Percentiles rank a stretch among this genome's conserved stretches.
These are phyloP conservation scores for Paramecium biaurelia DNA, from an alignment of 73 alveolate genomes.

Conservation along the genomic window DNA sequence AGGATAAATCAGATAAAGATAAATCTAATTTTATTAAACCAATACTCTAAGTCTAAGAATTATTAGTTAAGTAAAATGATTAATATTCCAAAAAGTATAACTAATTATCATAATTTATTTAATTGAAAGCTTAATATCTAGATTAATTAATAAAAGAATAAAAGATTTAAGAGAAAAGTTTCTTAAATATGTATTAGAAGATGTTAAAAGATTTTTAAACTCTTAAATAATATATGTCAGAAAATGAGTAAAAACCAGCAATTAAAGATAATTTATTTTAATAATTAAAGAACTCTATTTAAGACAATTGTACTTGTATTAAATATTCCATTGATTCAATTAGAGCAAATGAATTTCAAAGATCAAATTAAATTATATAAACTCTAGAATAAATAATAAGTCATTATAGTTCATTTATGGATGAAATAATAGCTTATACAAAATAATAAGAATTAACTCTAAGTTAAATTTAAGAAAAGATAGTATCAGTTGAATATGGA, in stretches of 20 bases:
- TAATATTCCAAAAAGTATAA: not conserved
- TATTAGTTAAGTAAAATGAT: not conserved
- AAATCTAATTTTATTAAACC: not conserved
- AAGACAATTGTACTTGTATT: not conserved
- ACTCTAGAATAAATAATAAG: not conserved
- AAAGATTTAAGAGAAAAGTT: slow-evolving; percentile 26
- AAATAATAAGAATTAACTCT: not conserved
- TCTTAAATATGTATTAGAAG: not conserved
- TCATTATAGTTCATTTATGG: not conserved
- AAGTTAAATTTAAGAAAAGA: not conserved
- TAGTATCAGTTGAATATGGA: not conserved
- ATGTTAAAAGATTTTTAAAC: slow-evolving; percentile 21
- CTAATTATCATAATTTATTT: not conserved
- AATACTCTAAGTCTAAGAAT: not conserved
- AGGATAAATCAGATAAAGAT: slow-evolving; percentile 31
- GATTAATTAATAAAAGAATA: not conserved
- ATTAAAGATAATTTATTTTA: not conserved
- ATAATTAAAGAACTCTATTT: not conserved
- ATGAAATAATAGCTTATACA: not conserved
- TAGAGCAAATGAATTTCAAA: not conserved
- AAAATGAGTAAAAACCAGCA: not conserved
- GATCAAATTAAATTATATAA: not conserved
- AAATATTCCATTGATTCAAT: not conserved
- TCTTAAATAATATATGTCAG: not conserved
- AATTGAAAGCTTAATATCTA: not conserved